Evolutionary conservation across 352 stramenopile species (phyloP).

Genomic region (Detonula confervacea): DNA sequence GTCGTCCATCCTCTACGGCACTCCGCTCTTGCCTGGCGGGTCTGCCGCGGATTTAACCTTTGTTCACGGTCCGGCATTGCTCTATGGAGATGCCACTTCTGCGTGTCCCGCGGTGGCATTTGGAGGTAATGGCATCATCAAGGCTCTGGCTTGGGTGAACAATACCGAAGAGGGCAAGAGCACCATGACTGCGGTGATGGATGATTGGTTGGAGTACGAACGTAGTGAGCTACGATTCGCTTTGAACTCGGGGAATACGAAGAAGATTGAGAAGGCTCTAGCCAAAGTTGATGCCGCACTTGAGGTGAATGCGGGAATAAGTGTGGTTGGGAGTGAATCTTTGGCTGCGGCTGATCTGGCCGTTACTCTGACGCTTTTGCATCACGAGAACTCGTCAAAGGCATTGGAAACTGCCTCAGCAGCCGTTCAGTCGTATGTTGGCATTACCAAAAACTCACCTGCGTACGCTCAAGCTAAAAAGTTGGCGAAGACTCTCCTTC

Average conservation of each 20-base stretch:
- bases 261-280: conserved; percentile 25
- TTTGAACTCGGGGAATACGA: conserved; percentile 16
- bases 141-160: conserved; percentile 56
- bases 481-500: conserved; percentile 26
- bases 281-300: conserved; percentile 42
- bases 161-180: background rate
- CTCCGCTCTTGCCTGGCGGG: conserved; percentile 38
- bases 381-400: conserved; percentile 1
- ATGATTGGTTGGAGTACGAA: conserved; percentile 85
- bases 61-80: conserved; percentile 45
- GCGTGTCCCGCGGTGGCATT: conserved; percentile 30
- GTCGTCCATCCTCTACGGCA: conserved; percentile 57
- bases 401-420: conserved; percentile 8
- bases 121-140: conserved; percentile 77
- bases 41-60: conserved; percentile 33
- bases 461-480: conserved; percentile 43
- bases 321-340: conserved; percentile 29
- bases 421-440: conserved; percentile 59
- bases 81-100: conserved; percentile 53
- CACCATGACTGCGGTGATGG: conserved; percentile 34
- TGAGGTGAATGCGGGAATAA: conserved; percentile 31
- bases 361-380: conserved; percentile 61
- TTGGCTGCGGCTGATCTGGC: conserved; percentile 73
- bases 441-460: conserved; percentile 51
- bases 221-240: conserved; percentile 53